A percentile compares a stretch with the other conserved stretches of the same genome.
These are phyloP conservation scores for Polychaeton citri DNA, from an alignment of 2,329 filamentous ascomycete genomes.

Conservation along the genomic window DNA sequence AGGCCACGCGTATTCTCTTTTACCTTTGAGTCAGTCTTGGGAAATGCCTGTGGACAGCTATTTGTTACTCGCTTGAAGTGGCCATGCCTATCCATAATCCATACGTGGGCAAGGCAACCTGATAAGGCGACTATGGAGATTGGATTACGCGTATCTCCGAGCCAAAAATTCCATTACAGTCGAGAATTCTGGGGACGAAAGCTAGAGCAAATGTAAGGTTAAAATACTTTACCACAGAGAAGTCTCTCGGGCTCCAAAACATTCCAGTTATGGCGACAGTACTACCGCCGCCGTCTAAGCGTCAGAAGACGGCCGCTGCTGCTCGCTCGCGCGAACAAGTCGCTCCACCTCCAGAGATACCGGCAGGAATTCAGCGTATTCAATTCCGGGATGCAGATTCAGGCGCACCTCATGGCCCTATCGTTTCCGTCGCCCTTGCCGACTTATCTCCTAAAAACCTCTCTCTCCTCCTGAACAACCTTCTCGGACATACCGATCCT, in stretches of 20 bases:
- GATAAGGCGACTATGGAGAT: not conserved
- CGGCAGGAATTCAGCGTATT: constrained; percentile 54
- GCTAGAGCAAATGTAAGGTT: too few species aligned
- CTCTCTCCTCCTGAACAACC: constrained; percentile 70
- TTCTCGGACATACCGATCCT: constrained; percentile 52
- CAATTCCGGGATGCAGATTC: constrained; percentile 77
- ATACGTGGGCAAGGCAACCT: too few species aligned
- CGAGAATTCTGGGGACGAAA: not conserved
- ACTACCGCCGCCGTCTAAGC: constrained; percentile 73
- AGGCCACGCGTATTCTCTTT: too few species aligned
- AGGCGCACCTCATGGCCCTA: constrained; percentile 53
- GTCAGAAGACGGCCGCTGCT: constrained; percentile 63
- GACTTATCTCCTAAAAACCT: constrained; percentile 84
- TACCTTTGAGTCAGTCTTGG: too few species aligned
- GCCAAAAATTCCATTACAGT: not conserved
- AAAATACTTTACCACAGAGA: not conserved
- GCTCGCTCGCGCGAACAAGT: constrained; percentile 63
- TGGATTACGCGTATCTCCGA: not conserved
- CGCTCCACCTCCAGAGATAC: constrained; percentile 50
- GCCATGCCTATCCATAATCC: too few species aligned
- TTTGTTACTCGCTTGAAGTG: too few species aligned
- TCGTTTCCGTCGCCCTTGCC: constrained; percentile 63
- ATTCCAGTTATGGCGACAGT: constrained; percentile 57
- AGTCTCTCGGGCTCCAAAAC: not conserved
- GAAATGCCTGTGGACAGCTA: too few species aligned